Evolutionary conservation across 805 yeast species (phyloP).

Genomic region (Metschnikowia orientalis): DNA sequence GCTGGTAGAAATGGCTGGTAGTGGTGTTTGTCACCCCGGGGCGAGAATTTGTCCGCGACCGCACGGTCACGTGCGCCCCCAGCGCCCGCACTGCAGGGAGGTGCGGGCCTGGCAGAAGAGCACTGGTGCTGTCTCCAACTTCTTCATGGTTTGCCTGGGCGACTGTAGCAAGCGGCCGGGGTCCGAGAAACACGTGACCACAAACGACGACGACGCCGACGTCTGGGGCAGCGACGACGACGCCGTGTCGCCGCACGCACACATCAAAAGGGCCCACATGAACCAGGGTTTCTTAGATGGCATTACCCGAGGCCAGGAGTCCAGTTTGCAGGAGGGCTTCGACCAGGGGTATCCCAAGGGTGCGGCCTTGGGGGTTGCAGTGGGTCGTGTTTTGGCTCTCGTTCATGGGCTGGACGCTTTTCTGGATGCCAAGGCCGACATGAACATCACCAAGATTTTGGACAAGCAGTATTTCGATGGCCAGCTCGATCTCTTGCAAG

Average conservation of each 20-base stretch:
- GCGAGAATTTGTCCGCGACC: too few relatives aligned
- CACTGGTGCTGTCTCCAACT: too few relatives aligned
- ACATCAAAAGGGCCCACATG: conserved; percentile 55
- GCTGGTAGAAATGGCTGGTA: too few relatives aligned
- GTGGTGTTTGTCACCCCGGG: too few relatives aligned
- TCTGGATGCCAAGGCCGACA: conserved; percentile 44
- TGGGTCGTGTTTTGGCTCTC: conserved; percentile 62
- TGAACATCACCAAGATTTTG: conserved; percentile 56
- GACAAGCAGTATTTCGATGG: conserved; percentile 50
- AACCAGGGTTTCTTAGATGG: conserved; percentile 88
- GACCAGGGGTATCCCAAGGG: conserved; percentile 78
- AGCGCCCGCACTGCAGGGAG: too few relatives aligned
- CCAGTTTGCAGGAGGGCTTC: conserved; percentile 71
- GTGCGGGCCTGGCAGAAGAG: too few relatives aligned
- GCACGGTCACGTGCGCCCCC: too few relatives aligned
- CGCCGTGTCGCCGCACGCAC: conserved; percentile 18
- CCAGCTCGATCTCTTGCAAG: conserved; percentile 34
- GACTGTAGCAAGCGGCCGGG: conserved; percentile 1
- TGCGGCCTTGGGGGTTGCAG: conserved; percentile 58
- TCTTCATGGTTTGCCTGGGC: conserved; percentile 6
- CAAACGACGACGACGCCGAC: conserved; percentile 20
- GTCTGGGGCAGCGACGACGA: conserved; percentile 32
- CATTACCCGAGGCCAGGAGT: conserved; percentile 60
- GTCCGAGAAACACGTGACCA: background rate
- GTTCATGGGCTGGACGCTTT: conserved; percentile 23